Evolutionary conservation across 2,329 filamentous ascomycete species (phyloP).

Genomic region (Fusarium sp.): DNA sequence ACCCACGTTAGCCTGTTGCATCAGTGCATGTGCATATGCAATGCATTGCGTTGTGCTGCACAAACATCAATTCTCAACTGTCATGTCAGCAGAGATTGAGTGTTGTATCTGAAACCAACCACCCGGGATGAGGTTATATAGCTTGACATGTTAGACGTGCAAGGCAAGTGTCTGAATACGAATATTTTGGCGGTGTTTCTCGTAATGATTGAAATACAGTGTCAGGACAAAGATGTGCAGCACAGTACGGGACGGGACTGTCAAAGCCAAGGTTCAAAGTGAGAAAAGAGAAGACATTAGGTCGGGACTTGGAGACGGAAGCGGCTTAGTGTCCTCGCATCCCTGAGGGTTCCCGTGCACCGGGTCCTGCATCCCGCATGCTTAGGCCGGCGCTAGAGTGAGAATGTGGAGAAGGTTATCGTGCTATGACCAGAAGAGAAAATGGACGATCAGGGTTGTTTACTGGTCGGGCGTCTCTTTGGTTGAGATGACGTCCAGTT

Average conservation of each 20-base stretch:
- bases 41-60: slow-evolving; percentile 39
- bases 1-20: slow-evolving; percentile 39
- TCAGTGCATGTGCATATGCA: slow-evolving; percentile 35
- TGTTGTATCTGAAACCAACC: slow-evolving; percentile 5
- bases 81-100: slow-evolving; percentile 1
- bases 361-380: slow-evolving; percentile 47
- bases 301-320: slow-evolving; percentile 14
- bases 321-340: slow-evolving; percentile 19
- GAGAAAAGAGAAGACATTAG: slow-evolving; percentile 43
- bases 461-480: slow-evolving; percentile 5
- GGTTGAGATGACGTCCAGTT: slow-evolving; percentile 33
- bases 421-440: slow-evolving; percentile 9
- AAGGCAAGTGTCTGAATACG: background rate
- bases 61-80: slow-evolving; percentile 23
- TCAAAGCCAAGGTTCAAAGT: background rate
- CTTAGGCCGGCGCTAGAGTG: slow-evolving; percentile 33
- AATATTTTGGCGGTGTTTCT: background rate
- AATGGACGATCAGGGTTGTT: slow-evolving; percentile 30
- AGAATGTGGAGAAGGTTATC: background rate
- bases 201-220: slow-evolving; percentile 7
- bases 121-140: background rate
- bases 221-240: background rate
- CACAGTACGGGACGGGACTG: slow-evolving; percentile 16
- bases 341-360: slow-evolving; percentile 44
- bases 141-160: background rate